Evolutionary conservation across 805 yeast species (phyloP).

Genomic region (Myxozyma monticola): DNA sequence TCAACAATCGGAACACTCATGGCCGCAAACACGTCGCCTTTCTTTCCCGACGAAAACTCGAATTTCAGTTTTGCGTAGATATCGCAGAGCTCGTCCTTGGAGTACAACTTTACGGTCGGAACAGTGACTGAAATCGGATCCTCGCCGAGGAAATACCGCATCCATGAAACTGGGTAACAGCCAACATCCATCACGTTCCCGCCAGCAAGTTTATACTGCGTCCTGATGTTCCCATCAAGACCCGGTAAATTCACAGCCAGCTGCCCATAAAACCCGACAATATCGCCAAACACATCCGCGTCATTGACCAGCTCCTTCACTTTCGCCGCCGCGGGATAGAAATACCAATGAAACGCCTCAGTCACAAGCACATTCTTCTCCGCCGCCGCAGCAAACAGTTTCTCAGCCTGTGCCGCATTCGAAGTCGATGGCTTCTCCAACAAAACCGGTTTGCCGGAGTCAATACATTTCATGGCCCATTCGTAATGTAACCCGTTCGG

Average conservation of each 20-base stretch:
- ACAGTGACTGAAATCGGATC: constrained; percentile 18
- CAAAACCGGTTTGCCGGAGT: constrained; percentile 21
- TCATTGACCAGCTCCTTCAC: constrained; percentile 15
- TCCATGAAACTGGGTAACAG: constrained; percentile 29
- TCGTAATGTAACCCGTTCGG: constrained; percentile 30
- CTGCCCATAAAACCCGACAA: constrained; percentile 10
- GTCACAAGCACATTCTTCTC: constrained; percentile 14
- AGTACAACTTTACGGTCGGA: neutral
- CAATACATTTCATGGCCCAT: constrained; percentile 26
- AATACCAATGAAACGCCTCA: constrained; percentile 28
- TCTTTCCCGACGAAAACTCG: constrained; percentile 11
- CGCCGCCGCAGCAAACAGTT: constrained; percentile 15
- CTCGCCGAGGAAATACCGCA: constrained; percentile 13
- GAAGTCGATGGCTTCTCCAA: constrained; percentile 25
- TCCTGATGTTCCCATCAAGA: constrained; percentile 10
- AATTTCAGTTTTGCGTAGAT: constrained; percentile 10
- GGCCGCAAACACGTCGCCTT: constrained; percentile 11
- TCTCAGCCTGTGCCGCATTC: constrained; percentile 23
- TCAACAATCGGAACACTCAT: constrained; percentile 8
- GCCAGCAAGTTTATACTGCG: constrained; percentile 15
- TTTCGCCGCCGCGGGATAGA: constrained; percentile 19
- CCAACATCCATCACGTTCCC: constrained; percentile 27
- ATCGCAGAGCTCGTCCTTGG: constrained; percentile 13
- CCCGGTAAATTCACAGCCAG: neutral
- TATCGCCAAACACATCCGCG: constrained; percentile 21